Conservation (phyloP, 345 rosid genomes). For the Hevea brasiliensis region DNA sequence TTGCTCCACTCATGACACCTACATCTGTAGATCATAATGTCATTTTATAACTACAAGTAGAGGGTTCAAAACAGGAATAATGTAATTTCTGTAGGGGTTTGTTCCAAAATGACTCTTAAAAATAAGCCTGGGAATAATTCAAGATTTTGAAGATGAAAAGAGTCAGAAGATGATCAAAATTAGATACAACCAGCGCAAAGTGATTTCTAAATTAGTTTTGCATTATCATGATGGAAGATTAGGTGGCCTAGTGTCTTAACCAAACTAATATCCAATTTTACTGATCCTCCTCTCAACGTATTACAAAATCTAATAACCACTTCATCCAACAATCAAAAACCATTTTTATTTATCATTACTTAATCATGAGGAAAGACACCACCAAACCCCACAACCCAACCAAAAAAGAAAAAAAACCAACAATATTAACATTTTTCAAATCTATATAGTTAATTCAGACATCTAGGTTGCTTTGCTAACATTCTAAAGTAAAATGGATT, state of each 20-base stretch:
- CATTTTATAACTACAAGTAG: background rate
- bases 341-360: background rate
- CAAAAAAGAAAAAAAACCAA: no score
- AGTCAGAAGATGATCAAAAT: background rate
- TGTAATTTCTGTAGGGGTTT: background rate
- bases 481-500: background rate
- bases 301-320: background rate
- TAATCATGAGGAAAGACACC: background rate
- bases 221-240: background rate
- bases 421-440: background rate
- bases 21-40: slow-evolving; percentile 54
- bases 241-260: background rate
- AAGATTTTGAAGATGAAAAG: background rate
- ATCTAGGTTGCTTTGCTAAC: background rate
- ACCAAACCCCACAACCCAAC: no score
- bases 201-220: background rate
- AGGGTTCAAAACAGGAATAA: background rate
- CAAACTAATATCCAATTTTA: background rate
- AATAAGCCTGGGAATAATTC: background rate
- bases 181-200: background rate
- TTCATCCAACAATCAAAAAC: background rate
- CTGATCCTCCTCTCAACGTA: background rate
- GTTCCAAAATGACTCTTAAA: background rate
- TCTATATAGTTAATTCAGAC: background rate
- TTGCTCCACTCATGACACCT: slow-evolving; percentile 96